Evolutionary conservation across 805 yeast genomes (phyloP).

Genomic region (Cyberlindnera mycetangii): DNA sequence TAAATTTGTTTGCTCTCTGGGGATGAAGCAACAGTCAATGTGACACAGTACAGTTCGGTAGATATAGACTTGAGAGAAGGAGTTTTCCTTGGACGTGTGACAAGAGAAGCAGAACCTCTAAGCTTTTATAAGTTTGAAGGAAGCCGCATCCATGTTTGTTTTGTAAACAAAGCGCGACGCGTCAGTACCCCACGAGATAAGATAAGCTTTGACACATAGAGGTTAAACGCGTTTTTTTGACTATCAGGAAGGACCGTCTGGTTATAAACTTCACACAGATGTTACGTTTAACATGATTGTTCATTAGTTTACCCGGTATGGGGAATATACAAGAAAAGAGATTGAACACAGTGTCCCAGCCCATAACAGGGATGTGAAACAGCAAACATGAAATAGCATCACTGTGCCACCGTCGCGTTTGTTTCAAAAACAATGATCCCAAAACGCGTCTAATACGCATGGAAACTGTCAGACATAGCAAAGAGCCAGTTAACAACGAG

Average conservation of each 20-base stretch:
- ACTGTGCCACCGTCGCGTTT: too few species aligned
- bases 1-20: background rate
- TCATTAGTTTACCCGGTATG: background rate
- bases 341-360: background rate
- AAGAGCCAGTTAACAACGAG: background rate
- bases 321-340: background rate
- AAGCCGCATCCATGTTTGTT: too few species aligned
- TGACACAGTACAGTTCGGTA: too few species aligned
- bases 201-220: slow-evolving; percentile 7
- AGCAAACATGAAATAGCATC: background rate
- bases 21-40: too few species aligned
- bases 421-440: background rate
- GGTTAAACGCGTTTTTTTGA: background rate
- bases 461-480: background rate
- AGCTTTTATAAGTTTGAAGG: too few species aligned
- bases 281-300: background rate
- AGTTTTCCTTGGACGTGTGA: too few species aligned
- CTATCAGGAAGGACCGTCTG: background rate
- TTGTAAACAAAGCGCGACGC: slow-evolving; percentile 14
- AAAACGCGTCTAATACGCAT: background rate
- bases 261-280: background rate
- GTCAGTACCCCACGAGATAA: slow-evolving; percentile 6
- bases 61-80: too few species aligned
- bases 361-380: background rate
- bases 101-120: too few species aligned